Evolutionary conservation across 495 filamentous ascomycete species (phyloP).

Genomic region (Cercophora samala): DNA sequence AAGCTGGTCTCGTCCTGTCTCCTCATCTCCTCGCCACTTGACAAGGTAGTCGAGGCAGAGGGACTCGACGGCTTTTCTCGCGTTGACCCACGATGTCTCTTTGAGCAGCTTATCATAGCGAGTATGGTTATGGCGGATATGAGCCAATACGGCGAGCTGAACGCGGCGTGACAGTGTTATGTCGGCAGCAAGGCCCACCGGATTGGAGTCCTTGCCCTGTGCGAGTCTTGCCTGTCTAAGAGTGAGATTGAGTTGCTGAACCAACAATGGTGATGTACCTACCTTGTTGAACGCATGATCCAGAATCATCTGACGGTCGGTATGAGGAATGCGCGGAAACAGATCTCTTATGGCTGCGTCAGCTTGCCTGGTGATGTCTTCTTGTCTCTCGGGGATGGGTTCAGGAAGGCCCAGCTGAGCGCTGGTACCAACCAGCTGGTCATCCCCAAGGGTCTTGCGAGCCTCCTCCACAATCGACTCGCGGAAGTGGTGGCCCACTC

Average conservation of each 20-base stretch:
- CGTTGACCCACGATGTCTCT: slow-evolving; percentile 61
- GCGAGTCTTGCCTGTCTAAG: slow-evolving; percentile 13
- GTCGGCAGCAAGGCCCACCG: slow-evolving; percentile 65
- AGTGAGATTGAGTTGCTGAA: slow-evolving; percentile 10
- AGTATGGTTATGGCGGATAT: slow-evolving; percentile 83
- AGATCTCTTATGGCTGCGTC: slow-evolving; percentile 72
- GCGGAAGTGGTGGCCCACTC: slow-evolving; percentile 76
- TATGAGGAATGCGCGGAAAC: slow-evolving; percentile 80
- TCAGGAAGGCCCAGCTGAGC: slow-evolving; percentile 38
- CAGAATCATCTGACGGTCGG: slow-evolving; percentile 73
- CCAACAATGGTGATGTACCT: slow-evolving; percentile 15
- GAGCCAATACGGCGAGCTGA: slow-evolving; percentile 78
- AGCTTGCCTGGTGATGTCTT: slow-evolving; percentile 68
- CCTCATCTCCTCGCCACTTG: slow-evolving; percentile 85
- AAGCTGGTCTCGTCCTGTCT: slow-evolving; percentile 68
- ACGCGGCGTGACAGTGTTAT: slow-evolving; percentile 69
- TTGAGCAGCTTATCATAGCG: slow-evolving; percentile 77
- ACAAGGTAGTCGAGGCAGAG: slow-evolving; percentile 68
- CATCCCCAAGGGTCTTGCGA: slow-evolving; percentile 29
- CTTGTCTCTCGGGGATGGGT: slow-evolving; percentile 55
- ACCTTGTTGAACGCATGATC: slow-evolving; percentile 83
- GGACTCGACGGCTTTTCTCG: slow-evolving; percentile 66
- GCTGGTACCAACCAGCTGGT: slow-evolving; percentile 20
- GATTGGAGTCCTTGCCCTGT: slow-evolving; percentile 42
- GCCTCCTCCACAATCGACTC: slow-evolving; percentile 51